Base-by-base conservation (phyloP, 2,329 filamentous ascomycete genomes). In the Lachnellula cervina region DNA sequence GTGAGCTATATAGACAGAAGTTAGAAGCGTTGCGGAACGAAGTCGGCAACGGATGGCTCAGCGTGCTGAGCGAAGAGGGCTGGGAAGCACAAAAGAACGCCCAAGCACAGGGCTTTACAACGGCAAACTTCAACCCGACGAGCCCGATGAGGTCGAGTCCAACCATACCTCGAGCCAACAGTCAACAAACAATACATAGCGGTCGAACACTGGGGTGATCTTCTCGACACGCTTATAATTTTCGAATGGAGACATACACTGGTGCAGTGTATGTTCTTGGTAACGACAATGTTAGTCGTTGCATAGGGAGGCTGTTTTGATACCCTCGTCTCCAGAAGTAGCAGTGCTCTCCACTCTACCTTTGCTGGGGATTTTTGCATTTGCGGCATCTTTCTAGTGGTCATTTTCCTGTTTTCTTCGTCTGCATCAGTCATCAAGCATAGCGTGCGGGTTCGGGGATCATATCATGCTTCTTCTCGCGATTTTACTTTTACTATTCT, bases 31-130 rank as follows among this genome's bases (percentile, higher is more conserved):
- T 97, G 52, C 87, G 91, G 59, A 87, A 87, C 66, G 90, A 93
- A 66, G 86, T 96, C 62, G 92, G 92, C 34, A 90, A 86, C 64
- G 88, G 86, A 38, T 99, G 96, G 80, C 80, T 99, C 40, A 92
- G 86, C 60, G 90, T 89, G 14, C 77, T 97, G 50, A 88, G 88
- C 58, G 92, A 96, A 66, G 89, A 94, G 70, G 78, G 74, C 43
- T 86, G 83, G 82, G 78, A 83, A 59, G 43, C 62, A 16, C 67
- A 68, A 50, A 68, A 66, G 51, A 62, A 61, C 44, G 35, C 58
- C 7, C 61, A 64, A 34, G 16, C 42, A 14, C 59, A 63, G 55
- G 54, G 60, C 7, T 69, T 68, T 55, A 54, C 59, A 21, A 42
- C 51, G 11, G 56, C 61, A 13, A 67, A 71, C 54, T 71, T 64